These are phyloP conservation scores for Ustilago sp. DNA, from an alignment of 1,284 basidiomycete species.

Conservation along the genomic window DNA sequence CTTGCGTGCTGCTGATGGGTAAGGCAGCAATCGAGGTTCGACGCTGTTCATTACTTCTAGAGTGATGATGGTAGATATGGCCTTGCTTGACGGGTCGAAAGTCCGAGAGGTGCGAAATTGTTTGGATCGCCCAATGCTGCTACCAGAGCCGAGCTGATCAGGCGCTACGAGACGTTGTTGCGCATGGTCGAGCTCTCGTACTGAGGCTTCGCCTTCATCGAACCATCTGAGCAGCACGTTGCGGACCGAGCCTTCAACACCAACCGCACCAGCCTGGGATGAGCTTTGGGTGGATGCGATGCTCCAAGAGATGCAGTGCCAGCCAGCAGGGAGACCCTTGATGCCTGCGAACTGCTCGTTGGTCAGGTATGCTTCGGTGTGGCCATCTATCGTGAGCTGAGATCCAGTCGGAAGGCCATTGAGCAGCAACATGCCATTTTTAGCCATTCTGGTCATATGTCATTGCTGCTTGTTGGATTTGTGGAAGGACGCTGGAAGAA, in stretches of 20 bases:
- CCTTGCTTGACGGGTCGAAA: background rate
- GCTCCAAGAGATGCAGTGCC: constrained; percentile 49
- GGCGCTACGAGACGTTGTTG: constrained; percentile 27
- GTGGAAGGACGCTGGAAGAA: background rate
- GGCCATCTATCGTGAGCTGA: constrained; percentile 33
- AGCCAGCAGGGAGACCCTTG: constrained; percentile 38
- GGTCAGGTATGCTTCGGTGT: constrained; percentile 31
- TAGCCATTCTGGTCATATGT: background rate
- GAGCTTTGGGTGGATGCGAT: constrained; percentile 6
- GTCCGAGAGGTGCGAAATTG: constrained; percentile 11
- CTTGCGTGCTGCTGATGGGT: constrained; percentile 9
- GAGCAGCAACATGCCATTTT: constrained; percentile 20
- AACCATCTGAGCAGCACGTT: constrained; percentile 27
- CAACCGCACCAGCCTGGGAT: background rate
- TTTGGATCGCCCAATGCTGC: constrained; percentile 7
- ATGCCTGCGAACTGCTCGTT: constrained; percentile 41
- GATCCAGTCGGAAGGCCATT: constrained; percentile 29
- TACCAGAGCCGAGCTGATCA: background rate
- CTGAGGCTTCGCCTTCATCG: constrained; percentile 11
- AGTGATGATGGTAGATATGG: constrained; percentile 8
- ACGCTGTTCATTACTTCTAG: constrained; percentile 26
- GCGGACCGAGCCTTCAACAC: constrained; percentile 3
- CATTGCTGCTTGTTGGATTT: background rate
- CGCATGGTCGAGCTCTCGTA: constrained; percentile 23
- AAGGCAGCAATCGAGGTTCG: constrained; percentile 27